These are phyloP conservation scores for Sporothrix pallida DNA, from an alignment of 2,329 filamentous ascomycete genomes.

Conservation along the genomic window DNA sequence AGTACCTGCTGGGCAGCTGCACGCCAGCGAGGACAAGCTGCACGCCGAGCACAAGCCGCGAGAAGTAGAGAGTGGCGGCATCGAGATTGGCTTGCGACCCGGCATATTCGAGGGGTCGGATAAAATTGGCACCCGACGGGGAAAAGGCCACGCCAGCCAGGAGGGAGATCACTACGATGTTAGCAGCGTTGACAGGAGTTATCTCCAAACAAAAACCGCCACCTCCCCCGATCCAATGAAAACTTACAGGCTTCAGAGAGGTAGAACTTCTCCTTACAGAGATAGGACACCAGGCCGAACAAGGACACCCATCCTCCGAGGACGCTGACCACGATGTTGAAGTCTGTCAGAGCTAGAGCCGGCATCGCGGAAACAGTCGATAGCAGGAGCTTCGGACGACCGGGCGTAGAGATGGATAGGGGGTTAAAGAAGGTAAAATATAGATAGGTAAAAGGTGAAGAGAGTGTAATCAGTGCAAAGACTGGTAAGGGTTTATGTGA, in stretches of 20 bases:
- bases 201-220: too few relatives aligned
- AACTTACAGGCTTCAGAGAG: constrained; percentile 84
- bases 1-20: constrained; percentile 82
- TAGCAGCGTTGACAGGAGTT: constrained; percentile 6
- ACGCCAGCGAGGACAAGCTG: constrained; percentile 89
- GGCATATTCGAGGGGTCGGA: constrained; percentile 78
- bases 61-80: constrained; percentile 80
- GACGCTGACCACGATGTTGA: constrained; percentile 82
- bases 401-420: background rate
- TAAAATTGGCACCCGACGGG: constrained; percentile 75
- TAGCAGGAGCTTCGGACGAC: constrained; percentile 4
- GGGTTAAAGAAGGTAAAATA: too few relatives aligned
- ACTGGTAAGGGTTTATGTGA: constrained; percentile 40
- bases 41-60: constrained; percentile 83
- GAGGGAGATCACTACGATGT: constrained; percentile 74
- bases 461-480: background rate
- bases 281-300: constrained; percentile 89
- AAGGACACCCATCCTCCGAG: constrained; percentile 86
- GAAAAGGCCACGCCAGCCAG: constrained; percentile 79
- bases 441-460: background rate
- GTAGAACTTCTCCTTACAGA: constrained; percentile 89
- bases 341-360: constrained; percentile 62
- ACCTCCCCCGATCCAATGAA: background rate
- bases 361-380: constrained; percentile 48
- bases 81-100: constrained; percentile 64